Evolutionary conservation across 192 early-diverging fungal species (phyloP), one percentile per base, ranked within the genome.

Genomic region (Paraglomus brasilianum): DNA sequence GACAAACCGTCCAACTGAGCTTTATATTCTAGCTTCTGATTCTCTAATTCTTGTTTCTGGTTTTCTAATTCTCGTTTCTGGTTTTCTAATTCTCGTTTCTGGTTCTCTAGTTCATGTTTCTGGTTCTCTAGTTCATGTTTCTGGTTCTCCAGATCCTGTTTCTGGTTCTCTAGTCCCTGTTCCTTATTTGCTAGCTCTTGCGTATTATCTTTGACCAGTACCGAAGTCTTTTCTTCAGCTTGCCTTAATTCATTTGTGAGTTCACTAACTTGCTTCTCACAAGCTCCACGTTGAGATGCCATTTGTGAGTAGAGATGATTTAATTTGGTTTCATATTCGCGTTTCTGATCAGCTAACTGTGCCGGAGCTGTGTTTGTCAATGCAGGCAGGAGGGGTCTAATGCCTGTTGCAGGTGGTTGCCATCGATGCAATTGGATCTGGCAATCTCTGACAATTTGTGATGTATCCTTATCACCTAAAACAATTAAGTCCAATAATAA

Each of bases 361-460:
- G 52, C 67, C 11, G 67, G 53, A 30, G 51, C 67, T 4, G 67
- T 69, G 17, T 69, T 69, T 8, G 67, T 69, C 19, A 69, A 57
- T 14, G 53, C 53, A n/a, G 67, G 67, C 47, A 69, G 47, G 40
- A 69, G 41, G 13, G 42, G 36, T 46, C 36, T 45, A 52, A 69
- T 47, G n/a, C 47, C 52, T n/a, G 39, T 17, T 1, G 48, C 21
- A 15, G 67, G 36, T 39, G 52, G 53, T 47, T 69, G 67, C 67
- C 67, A 69, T 39, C 67, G 67, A 57, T 55, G 67, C 38, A 69
- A 58, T 17, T 51, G 42, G 9, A 69, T 40, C n/a, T 69, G 67
- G 48, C 67, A 69, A 53, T 69, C 67, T 58, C 58, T 69, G 47
- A 69, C n/a, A 0, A 44, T 19, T 44, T 69, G 49, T 17, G 13